Conservation (phyloP, 1,284 basidiomycete genomes). For the Trichosporon asahii region DNA sequence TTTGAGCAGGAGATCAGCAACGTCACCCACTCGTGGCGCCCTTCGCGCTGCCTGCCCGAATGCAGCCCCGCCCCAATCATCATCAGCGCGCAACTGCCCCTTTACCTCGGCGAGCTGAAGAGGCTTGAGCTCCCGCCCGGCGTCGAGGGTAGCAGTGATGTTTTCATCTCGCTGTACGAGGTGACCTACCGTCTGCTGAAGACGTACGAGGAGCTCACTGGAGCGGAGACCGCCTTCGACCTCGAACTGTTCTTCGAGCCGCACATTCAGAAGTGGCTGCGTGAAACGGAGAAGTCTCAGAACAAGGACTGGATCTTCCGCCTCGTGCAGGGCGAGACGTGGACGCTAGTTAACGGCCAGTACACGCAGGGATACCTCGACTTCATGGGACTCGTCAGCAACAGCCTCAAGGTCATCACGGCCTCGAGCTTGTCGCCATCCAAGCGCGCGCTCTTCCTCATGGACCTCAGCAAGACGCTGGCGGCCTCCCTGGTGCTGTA, state of each 20-base stretch:
- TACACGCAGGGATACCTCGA: constrained; percentile 49
- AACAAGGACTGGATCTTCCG: constrained; percentile 50
- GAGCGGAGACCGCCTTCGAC: constrained; percentile 43
- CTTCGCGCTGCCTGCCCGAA: constrained; percentile 28
- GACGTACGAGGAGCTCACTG: constrained; percentile 44
- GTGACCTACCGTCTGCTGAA: constrained; percentile 38
- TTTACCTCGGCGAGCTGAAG: constrained; percentile 50
- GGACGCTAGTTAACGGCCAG: constrained; percentile 33
- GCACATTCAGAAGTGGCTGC: constrained; percentile 49
- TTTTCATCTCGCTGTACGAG: constrained; percentile 47
- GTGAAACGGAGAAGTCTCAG: constrained; percentile 45
- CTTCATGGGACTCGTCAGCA: constrained; percentile 50
- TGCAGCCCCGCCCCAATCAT: constrained; percentile 47
- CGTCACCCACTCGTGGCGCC: constrained; percentile 39
- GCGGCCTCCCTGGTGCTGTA: constrained; percentile 44
- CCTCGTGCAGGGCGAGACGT: constrained; percentile 46
- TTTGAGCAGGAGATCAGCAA: constrained; percentile 42
- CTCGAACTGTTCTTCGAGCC: constrained; percentile 51
- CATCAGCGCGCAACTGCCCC: constrained; percentile 46
- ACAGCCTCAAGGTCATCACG: constrained; percentile 38
- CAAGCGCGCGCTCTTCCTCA: constrained; percentile 49
- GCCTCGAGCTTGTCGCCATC: constrained; percentile 48
- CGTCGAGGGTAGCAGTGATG: constrained; percentile 31
- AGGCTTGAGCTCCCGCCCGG: constrained; percentile 40
- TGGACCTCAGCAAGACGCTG: constrained; percentile 49